Conservation (phyloP, 1,139 yeast genomes). For the Groenewaldozyma sp. region DNA sequence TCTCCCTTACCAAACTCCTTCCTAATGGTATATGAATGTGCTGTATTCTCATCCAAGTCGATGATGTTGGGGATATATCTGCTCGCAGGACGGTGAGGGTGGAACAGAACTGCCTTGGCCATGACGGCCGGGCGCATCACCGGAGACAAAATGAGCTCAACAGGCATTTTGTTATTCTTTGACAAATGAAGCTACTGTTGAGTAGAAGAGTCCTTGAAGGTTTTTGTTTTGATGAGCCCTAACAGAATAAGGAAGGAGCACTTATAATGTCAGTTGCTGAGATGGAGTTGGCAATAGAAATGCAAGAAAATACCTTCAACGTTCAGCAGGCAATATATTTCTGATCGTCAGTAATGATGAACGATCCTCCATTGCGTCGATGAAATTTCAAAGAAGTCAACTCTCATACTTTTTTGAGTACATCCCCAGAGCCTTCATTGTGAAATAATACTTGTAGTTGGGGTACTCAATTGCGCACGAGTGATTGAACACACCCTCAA, state of each 20-base stretch:
- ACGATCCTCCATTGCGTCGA: no score
- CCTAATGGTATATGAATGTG: conserved; percentile 39
- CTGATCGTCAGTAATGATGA: no score
- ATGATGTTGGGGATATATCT: conserved; percentile 47
- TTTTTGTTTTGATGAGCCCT: no score
- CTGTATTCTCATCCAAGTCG: conserved; percentile 32
- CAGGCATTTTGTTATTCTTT: conserved; percentile 37
- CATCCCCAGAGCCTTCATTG: conserved; percentile 88
- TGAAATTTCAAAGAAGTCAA: no score
- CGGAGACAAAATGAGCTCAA: conserved; percentile 50
- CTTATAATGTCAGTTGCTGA: no score
- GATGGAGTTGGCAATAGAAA: conserved; percentile 38
- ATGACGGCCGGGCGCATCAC: conserved; percentile 49
- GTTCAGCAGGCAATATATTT: no score
- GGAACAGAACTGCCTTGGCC: conserved; percentile 46
- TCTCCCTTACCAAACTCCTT: conserved; percentile 52
- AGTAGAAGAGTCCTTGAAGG: no score
- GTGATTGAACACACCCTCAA: conserved; percentile 96
- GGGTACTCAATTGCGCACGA: conserved; percentile 93
- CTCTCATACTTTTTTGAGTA: conserved; percentile 33
- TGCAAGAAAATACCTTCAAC: conserved; percentile 34
- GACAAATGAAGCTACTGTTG: no score
- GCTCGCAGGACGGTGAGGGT: conserved; percentile 50
- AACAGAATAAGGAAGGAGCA: no score
- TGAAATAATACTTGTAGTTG: conserved; percentile 78